Evolutionary conservation across 768 basidiomycete species (phyloP).

Genomic region (Macrocybe gigantea): DNA sequence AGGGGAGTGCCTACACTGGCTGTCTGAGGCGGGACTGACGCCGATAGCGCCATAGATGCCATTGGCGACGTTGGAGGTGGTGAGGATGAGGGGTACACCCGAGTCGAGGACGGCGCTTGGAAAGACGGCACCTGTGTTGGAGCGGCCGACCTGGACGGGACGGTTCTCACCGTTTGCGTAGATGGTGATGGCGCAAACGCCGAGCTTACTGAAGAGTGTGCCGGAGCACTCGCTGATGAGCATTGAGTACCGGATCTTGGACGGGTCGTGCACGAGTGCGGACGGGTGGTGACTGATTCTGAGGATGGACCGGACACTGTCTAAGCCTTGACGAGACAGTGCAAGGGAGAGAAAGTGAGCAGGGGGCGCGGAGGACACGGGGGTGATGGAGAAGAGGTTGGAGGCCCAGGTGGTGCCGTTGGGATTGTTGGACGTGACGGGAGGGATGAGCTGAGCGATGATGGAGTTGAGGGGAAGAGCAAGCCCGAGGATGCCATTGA

Average conservation of each 20-base stretch:
- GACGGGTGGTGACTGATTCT: slow-evolving; percentile 67
- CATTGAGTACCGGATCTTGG: slow-evolving; percentile 40
- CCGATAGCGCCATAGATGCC: slow-evolving; percentile 75
- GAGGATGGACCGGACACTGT: slow-evolving; percentile 48
- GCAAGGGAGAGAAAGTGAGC: slow-evolving; percentile 62
- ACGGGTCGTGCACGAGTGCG: slow-evolving; percentile 45
- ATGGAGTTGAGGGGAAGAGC: slow-evolving; percentile 69
- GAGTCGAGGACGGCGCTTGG: slow-evolving; percentile 72
- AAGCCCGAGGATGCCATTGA: slow-evolving; percentile 69
- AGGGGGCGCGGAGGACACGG: slow-evolving; percentile 42
- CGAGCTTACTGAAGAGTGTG: slow-evolving; percentile 57
- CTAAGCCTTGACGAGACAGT: slow-evolving; percentile 63
- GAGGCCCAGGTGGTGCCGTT: slow-evolving; percentile 66
- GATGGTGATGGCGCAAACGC: slow-evolving; percentile 52
- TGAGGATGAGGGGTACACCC: slow-evolving; percentile 62
- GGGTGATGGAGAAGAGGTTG: slow-evolving; percentile 68
- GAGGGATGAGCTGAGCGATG: slow-evolving; percentile 47
- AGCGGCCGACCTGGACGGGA: slow-evolving; percentile 33
- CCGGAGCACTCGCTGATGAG: slow-evolving; percentile 37
- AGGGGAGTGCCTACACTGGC: slow-evolving; percentile 54
- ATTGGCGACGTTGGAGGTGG: slow-evolving; percentile 56
- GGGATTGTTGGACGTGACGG: slow-evolving; percentile 40
- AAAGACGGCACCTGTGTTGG: slow-evolving; percentile 31
- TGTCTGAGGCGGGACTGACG: slow-evolving; percentile 50
- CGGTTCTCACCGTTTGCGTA: slow-evolving; percentile 41